Base-by-base conservation (phyloP, 2,329 filamentous ascomycete species). In the Fusarium sp. region DNA sequence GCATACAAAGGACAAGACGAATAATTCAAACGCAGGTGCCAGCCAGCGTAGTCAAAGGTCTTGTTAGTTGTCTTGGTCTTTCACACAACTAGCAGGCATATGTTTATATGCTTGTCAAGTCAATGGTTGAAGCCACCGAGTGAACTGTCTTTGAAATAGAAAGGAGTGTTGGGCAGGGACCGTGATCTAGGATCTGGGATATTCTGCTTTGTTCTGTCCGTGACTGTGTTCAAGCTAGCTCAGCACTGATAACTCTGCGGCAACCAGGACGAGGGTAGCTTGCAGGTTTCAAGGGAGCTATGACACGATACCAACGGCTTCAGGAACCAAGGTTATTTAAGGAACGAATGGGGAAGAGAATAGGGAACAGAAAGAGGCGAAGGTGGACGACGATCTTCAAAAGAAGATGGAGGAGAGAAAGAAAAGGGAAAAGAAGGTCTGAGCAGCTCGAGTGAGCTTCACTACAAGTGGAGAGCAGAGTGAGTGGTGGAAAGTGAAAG, bases 381-480 rank as follows among this genome's bases (percentile, higher is more conserved):
- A 58, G 28, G 30, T 53, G 45, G 54, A 47, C 21, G 43, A 42
- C 47, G 67, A 70, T 70, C 66, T 55, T 70, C 54, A 55, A 48
- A 43, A 50, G 42, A 63, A 67, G 66, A 70, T 66, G 66, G 61
- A 68, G 55, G 71, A 62, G 60, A 66, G 56, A 66, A 60, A 63
- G 63, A 51, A 56, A 62, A 63, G 49, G 49, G 57, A 58, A 63
- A 67, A 72, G 57, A 68, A 72, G 55, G 62, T 64, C 72, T 74
- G 61, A 72, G 56, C 42, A 66, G 58, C 60, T 69, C 34, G 46
- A 69, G 66, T 67, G 64, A 72, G 67, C 67, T 69, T 69, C 54
- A 43, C 51, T 55, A 57, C 66, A 51, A 53, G 66, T 69, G 67
- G 67, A 70, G 55, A 66, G 66, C 55, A 49, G 67, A 67, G 54